phyloP scores from a whole-genome alignment of 495 filamentous ascomycete species.

The Podospora pseudocomata region DNA sequence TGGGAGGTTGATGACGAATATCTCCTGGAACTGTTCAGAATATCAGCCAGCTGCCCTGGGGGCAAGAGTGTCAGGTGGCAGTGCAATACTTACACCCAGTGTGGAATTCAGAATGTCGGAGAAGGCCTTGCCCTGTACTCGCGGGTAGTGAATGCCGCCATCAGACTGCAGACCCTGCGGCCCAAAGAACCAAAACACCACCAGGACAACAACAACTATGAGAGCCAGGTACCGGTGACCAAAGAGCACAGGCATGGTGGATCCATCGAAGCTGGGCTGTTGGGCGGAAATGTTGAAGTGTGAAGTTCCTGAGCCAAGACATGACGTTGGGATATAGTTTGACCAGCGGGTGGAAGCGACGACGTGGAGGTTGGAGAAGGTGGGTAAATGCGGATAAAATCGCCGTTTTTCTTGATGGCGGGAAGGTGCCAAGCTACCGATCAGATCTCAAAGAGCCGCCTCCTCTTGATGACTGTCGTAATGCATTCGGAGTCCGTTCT shows the following conservation, averaged over 20 bases:
- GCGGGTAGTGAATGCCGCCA: conserved; percentile 11
- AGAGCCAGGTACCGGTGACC: conserved; percentile 17
- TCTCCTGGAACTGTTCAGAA: conserved; percentile 51
- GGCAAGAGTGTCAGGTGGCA: neutral
- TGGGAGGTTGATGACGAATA: conserved; percentile 61
- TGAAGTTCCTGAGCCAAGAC: neutral
- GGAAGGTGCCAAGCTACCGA: neutral
- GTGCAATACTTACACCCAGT: conserved; percentile 27
- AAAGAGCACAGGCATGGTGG: conserved; percentile 23
- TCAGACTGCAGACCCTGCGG: neutral
- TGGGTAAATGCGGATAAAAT: conserved; percentile 20
- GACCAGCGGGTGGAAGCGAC: conserved; percentile 4
- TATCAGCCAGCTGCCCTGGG: neutral
- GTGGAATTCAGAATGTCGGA: conserved; percentile 29
- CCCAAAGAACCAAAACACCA: conserved; percentile 11
- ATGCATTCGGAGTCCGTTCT: too few relatives aligned
- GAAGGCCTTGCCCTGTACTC: neutral
- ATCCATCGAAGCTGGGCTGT: neutral
- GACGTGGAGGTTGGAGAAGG: neutral
- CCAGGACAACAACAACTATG: neutral
- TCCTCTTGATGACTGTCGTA: too few relatives aligned
- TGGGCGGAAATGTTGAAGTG: neutral
- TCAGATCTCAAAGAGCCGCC: too few relatives aligned
- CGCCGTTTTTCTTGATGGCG: neutral
- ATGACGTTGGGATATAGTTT: neutral